Percentiles rank a stretch among this genome's conserved stretches.
Evolutionary conservation across 805 yeast genomes (phyloP).

Genomic region (Saturnispora kantuleensis): DNA sequence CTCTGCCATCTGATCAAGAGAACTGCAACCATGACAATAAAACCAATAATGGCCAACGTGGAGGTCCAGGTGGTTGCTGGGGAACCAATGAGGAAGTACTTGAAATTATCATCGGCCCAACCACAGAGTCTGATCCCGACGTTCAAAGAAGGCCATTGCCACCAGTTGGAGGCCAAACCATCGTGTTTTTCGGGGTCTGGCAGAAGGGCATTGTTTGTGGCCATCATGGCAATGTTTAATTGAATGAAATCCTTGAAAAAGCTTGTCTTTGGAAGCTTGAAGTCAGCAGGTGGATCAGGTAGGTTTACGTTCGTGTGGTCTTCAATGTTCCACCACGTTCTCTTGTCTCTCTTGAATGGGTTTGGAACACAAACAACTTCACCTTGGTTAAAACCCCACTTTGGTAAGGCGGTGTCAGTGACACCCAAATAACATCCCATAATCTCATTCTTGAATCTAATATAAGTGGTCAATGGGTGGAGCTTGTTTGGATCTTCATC

Average conservation of each 20-base stretch:
- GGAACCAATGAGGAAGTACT: conserved; percentile 64
- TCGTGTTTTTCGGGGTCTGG: conserved; percentile 73
- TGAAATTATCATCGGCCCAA: conserved; percentile 51
- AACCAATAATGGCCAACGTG: conserved; percentile 44
- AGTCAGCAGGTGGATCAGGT: conserved; percentile 51
- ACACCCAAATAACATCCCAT: conserved; percentile 74
- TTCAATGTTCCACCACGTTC: conserved; percentile 87
- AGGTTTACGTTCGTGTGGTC: conserved; percentile 50
- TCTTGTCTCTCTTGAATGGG: conserved; percentile 64
- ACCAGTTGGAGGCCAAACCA: conserved; percentile 59
- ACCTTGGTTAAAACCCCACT: conserved; percentile 80
- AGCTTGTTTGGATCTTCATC: conserved; percentile 40
- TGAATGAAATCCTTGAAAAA: conserved; percentile 70
- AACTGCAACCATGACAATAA: conserved; percentile 35
- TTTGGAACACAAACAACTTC: conserved; percentile 75
- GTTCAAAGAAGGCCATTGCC: conserved; percentile 85
- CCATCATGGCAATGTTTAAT: conserved; percentile 78
- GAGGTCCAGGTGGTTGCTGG: conserved; percentile 77
- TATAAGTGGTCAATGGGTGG: conserved; percentile 70
- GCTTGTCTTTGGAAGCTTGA: conserved; percentile 62
- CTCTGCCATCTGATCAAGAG: conserved; percentile 73
- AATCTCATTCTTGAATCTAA: conserved; percentile 53
- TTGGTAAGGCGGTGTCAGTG: conserved; percentile 57
- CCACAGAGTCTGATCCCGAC: conserved; percentile 69
- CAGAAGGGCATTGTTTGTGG: conserved; percentile 71